phyloP scores from a whole-genome alignment of 495 filamentous ascomycete species.

The Chaetomium tenue region DNA sequence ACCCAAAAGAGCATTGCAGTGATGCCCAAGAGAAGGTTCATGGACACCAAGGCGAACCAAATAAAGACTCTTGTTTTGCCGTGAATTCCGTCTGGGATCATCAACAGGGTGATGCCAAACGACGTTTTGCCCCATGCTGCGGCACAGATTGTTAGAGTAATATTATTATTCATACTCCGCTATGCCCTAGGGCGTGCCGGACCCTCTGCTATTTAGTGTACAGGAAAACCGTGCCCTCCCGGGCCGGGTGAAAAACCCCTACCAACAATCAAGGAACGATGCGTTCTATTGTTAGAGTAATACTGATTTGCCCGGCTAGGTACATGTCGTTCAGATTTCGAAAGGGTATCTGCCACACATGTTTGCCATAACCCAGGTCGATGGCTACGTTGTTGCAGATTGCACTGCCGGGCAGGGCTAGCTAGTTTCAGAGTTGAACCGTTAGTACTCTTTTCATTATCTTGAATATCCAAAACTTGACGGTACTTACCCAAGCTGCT shows the following conservation, averaged over 20 bases:
- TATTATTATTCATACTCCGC: too few relatives aligned
- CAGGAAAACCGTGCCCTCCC: too few relatives aligned
- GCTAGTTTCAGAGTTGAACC: slow-evolving; percentile 2
- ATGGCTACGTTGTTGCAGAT: slow-evolving; percentile 28
- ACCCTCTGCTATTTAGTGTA: too few relatives aligned
- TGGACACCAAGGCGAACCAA: slow-evolving; percentile 8
- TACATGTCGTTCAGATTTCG: slow-evolving; percentile 24
- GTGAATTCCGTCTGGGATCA: slow-evolving; percentile 3
- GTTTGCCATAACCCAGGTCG: slow-evolving; percentile 33
- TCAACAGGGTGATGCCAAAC: slow-evolving; percentile 1
- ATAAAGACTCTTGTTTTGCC: not conserved
- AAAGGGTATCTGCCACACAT: slow-evolving; percentile 30
- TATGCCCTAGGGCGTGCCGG: too few relatives aligned
- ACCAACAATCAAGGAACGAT: too few relatives aligned
- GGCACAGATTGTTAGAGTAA: not conserved
- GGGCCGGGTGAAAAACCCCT: too few relatives aligned
- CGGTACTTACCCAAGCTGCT: slow-evolving; percentile 31
- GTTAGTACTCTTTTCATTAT: too few relatives aligned
- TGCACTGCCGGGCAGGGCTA: slow-evolving; percentile 25
- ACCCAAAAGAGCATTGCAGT: slow-evolving; percentile 1
- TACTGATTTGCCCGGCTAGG: not conserved
- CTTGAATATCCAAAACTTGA: not conserved
- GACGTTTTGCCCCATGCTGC: slow-evolving; percentile 4
- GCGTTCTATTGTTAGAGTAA: slow-evolving; percentile 1
- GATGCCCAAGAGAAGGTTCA: not conserved